phyloP scores from a whole-genome alignment of 2,329 filamentous ascomycete species.

The Nigrospora oryzae region DNA sequence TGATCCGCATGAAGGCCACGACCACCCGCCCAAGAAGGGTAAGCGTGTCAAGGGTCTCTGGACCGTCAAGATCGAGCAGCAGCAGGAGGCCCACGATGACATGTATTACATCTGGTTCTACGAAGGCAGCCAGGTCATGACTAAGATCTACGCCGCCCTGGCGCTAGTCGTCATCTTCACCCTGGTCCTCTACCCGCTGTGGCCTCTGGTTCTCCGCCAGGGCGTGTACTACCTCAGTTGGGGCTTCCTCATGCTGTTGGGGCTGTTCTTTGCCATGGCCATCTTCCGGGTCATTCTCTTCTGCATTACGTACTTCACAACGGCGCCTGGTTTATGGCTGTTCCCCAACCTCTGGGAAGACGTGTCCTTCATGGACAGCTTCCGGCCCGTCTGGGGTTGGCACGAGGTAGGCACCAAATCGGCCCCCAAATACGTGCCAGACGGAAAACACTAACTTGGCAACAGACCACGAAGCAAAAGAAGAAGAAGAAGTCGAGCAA shows the following conservation, averaged over 20 bases:
- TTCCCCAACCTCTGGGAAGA: constrained; percentile 98
- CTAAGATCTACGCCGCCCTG: constrained; percentile 81
- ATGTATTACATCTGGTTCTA: constrained; percentile 97
- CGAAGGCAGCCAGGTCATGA: constrained; percentile 88
- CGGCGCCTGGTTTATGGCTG: constrained; percentile 88
- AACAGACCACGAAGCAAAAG: constrained; percentile 26
- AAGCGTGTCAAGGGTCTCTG: constrained; percentile 94
- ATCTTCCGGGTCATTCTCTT: constrained; percentile 96
- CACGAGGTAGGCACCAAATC: constrained; percentile 64
- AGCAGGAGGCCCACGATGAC: constrained; percentile 80
- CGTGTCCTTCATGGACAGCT: constrained; percentile 96
- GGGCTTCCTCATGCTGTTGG: constrained; percentile 82
- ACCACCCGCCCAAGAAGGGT: constrained; percentile 61
- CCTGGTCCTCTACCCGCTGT: constrained; percentile 89
- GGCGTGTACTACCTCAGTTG: constrained; percentile 97
- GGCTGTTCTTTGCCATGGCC: constrained; percentile 93
- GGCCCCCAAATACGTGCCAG: constrained; percentile 13
- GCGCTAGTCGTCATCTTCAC: constrained; percentile 79
- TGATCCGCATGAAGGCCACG: constrained; percentile 69
- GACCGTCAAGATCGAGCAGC: constrained; percentile 92
- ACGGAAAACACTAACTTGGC: constrained; percentile 3
- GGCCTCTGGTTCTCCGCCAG: constrained; percentile 83
- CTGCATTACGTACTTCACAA: constrained; percentile 78
- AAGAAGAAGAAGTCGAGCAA: constrained; percentile 52
- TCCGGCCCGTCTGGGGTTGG: constrained; percentile 95